These are phyloP conservation scores for Cornus suecica DNA, from an alignment of 148 eudicot genomes.

Conservation along the genomic window DNA sequence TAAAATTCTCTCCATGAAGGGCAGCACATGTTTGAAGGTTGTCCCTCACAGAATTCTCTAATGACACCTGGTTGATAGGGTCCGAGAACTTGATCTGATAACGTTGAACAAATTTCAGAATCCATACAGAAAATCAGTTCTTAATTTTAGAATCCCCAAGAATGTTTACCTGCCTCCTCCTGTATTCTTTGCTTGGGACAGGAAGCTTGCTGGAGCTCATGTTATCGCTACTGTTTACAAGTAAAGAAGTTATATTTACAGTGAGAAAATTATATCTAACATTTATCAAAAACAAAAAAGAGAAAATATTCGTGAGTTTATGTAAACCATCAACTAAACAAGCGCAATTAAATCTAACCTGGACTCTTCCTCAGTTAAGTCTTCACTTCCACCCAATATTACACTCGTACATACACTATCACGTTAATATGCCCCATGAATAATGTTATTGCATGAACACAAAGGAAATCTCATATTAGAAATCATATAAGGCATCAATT, in stretches of 20 bases:
- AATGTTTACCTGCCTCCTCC: slow-evolving; percentile 74
- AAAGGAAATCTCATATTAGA: neutral
- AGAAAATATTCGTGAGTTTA: neutral
- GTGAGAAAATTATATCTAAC: too few species aligned
- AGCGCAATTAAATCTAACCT: slow-evolving; percentile 43
- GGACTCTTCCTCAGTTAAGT: slow-evolving; percentile 82
- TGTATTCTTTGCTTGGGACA: slow-evolving; percentile 80
- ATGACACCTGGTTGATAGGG: slow-evolving; percentile 73
- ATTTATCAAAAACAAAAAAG: too few species aligned
- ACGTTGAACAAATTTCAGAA: slow-evolving; percentile 7
- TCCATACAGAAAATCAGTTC: neutral
- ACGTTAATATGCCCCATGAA: slow-evolving; percentile 13
- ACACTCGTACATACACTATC: slow-evolving; percentile 84
- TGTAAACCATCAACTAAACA: neutral
- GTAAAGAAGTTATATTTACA: neutral
- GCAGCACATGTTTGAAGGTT: slow-evolving; percentile 93
- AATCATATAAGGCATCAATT: slow-evolving; percentile 9
- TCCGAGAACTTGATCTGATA: slow-evolving; percentile 83
- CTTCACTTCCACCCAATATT: slow-evolving; percentile 77
- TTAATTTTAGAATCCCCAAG: neutral
- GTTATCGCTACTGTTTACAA: slow-evolving; percentile 50
- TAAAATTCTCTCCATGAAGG: slow-evolving; percentile 88
- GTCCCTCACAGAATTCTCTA: slow-evolving; percentile 82
- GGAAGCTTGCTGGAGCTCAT: slow-evolving; percentile 65
- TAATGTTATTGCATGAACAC: neutral